phyloP scores from a whole-genome alignment of 352 stramenopile genomes.

The Globisporangium abappressorium region DNA sequence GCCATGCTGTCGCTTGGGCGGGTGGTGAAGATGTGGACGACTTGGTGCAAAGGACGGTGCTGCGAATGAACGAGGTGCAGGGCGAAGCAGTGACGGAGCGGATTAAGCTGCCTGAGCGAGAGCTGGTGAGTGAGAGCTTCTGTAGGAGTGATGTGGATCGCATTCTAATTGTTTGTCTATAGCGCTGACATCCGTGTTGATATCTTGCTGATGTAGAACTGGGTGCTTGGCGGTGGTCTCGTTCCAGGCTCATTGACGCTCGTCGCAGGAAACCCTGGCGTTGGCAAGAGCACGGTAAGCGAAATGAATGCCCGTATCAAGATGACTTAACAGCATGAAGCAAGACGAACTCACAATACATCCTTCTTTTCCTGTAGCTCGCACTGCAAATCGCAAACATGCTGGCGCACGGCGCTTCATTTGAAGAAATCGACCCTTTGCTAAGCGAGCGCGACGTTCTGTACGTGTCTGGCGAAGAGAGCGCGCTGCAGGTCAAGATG shows the following conservation, averaged over 20 bases:
- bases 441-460: constrained; percentile 62
- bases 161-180: too few relatives aligned
- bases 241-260: constrained; percentile 94
- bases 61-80: constrained; percentile 77
- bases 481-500: constrained; percentile 93
- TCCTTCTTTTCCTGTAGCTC: constrained; percentile 38
- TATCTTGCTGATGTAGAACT: constrained; percentile 57
- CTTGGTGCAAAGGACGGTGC: constrained; percentile 21
- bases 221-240: constrained; percentile 95
- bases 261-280: constrained; percentile 92
- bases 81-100: constrained; percentile 49
- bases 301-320: background rate
- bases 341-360: background rate
- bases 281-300: constrained; percentile 89
- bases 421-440: constrained; percentile 6
- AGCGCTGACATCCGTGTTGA: too few relatives aligned
- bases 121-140: constrained; percentile 36
- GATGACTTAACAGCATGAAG: too few relatives aligned
- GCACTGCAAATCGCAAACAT: constrained; percentile 93
- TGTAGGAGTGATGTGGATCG: background rate
- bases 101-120: constrained; percentile 65
- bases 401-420: constrained; percentile 34
- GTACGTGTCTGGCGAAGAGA: constrained; percentile 97
- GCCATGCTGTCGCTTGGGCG: constrained; percentile 30
- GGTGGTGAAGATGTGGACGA: constrained; percentile 18